Conservation (phyloP, 2,329 filamentous ascomycete genomes). For the Trichoderma guizhouense region DNA sequence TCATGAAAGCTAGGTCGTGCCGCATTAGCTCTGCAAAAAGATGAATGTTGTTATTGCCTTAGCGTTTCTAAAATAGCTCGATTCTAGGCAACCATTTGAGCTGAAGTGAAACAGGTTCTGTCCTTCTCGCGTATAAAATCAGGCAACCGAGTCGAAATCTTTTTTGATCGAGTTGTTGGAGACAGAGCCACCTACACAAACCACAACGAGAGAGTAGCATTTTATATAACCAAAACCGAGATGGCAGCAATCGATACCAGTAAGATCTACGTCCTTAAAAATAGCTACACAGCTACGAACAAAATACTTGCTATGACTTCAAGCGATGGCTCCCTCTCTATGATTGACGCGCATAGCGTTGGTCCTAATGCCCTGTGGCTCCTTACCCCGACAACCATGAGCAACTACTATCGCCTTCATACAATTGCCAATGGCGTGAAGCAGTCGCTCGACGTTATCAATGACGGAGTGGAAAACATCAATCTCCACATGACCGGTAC, state of each 20-base stretch:
- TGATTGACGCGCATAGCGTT: not conserved
- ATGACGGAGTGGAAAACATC: not conserved
- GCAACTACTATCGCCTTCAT: not conserved
- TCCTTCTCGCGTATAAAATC: not conserved
- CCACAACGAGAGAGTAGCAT: not conserved
- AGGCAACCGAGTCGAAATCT: not conserved
- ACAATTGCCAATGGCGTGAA: not conserved
- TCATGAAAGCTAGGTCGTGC: not conserved
- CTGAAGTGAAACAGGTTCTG: not conserved
- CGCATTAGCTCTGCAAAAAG: not conserved
- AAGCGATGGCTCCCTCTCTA: not conserved
- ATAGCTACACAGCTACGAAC: not conserved
- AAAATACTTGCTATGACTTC: not conserved
- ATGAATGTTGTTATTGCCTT: too few relatives aligned
- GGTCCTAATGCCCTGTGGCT: not conserved
- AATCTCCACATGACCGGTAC: not conserved
- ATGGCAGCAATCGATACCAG: not conserved
- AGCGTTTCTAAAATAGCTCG: not conserved
- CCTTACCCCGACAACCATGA: not conserved
- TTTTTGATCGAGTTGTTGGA: not conserved
- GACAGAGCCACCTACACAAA: not conserved
- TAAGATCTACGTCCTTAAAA: not conserved
- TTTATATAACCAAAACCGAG: constrained; percentile 1
- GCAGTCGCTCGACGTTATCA: not conserved
- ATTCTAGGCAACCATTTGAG: not conserved